A percentile compares a stretch with the other conserved stretches of the same genome.
These are phyloP conservation scores for Suhomyces emberorum DNA, from an alignment of 805 yeast genomes.

Conservation along the genomic window DNA sequence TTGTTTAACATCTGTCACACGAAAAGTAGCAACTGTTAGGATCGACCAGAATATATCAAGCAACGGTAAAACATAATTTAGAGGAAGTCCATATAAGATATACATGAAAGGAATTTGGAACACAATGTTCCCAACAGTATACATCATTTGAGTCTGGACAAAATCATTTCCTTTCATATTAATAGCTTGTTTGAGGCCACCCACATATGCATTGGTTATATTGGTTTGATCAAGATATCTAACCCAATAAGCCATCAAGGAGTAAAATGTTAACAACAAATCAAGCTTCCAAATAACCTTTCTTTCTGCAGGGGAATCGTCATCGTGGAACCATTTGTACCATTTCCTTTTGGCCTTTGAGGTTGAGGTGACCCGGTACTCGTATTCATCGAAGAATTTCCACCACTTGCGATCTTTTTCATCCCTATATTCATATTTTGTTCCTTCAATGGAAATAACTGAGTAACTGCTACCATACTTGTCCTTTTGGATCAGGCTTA, in stretches of 20 bases:
- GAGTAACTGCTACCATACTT: background rate
- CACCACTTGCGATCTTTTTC: constrained; percentile 52
- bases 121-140: constrained; percentile 21
- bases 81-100: constrained; percentile 17
- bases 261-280: constrained; percentile 21
- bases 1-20: constrained; percentile 15
- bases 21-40: constrained; percentile 16
- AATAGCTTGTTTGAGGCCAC: constrained; percentile 16
- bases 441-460: background rate
- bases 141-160: constrained; percentile 19
- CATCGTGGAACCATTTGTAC: constrained; percentile 28
- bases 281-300: constrained; percentile 22
- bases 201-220: constrained; percentile 21
- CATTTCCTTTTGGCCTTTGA: constrained; percentile 11
- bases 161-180: constrained; percentile 20
- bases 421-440: constrained; percentile 42
- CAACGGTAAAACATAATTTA: constrained; percentile 18
- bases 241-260: constrained; percentile 23
- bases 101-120: constrained; percentile 25
- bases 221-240: constrained; percentile 22
- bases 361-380: constrained; percentile 21
- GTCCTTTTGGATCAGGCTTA: too few species aligned
- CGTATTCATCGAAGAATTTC: constrained; percentile 40
- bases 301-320: constrained; percentile 24
- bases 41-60: constrained; percentile 20